Conservation (phyloP, 306 rosid genomes). For the Mucuna pruriens region DNA sequence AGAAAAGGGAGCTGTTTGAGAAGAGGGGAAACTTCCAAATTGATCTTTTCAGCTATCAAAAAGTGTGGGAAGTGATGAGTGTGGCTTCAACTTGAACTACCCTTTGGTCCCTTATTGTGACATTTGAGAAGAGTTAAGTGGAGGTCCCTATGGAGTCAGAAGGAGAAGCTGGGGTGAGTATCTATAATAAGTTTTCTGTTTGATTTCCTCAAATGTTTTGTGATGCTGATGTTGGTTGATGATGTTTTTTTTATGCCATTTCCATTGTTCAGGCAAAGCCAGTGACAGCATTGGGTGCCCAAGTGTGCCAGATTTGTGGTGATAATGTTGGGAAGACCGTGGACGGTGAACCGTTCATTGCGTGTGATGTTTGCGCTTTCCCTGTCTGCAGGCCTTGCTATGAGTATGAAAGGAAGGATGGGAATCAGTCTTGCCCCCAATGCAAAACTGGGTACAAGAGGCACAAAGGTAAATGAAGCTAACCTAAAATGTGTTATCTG, state of each 20-base stretch:
- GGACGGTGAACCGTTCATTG: constrained; percentile 76
- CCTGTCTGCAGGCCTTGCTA: constrained; percentile 97
- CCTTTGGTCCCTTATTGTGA: constrained; percentile 41
- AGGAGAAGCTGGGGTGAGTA: constrained; percentile 78
- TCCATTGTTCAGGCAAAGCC: constrained; percentile 60
- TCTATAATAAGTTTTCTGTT: constrained; percentile 3
- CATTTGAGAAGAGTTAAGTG: constrained; percentile 38
- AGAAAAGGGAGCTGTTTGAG: constrained; percentile 28
- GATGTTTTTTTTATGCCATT: not conserved
- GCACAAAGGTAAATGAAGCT: constrained; percentile 70
- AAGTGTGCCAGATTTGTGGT: constrained; percentile 88
- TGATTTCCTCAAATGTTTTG: constrained; percentile 24
- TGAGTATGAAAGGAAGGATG: constrained; percentile 98
- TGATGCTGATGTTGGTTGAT: constrained; percentile 15
- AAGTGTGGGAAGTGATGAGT: constrained; percentile 40
- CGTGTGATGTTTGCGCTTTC: constrained; percentile 79
- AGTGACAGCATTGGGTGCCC: constrained; percentile 56
- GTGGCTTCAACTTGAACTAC: constrained; percentile 35
- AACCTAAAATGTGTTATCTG: too few species aligned
- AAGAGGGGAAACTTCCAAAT: constrained; percentile 15
- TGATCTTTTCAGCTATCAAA: constrained; percentile 14
- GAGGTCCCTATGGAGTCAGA: constrained; percentile 70
- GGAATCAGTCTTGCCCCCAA: constrained; percentile 91
- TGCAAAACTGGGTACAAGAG: constrained; percentile 95
- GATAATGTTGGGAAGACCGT: constrained; percentile 83